Percentiles rank a stretch among this genome's conserved stretches.
phyloP scores from a whole-genome alignment of 1,139 yeast genomes.

The Scheffersomyces quercinus region DNA sequence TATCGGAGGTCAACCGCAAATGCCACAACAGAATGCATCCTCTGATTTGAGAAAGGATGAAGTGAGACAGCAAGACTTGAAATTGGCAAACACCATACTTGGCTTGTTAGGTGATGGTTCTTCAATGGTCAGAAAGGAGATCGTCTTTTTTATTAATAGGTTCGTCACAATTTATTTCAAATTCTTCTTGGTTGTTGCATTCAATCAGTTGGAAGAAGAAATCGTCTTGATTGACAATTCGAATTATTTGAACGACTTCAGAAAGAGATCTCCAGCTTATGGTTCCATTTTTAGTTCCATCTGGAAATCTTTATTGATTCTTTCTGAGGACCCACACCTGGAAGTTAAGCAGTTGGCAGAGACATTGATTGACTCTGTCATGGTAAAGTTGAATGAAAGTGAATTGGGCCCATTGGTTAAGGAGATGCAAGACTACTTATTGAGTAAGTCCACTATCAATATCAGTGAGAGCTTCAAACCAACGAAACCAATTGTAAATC shows the following conservation, averaged over 20 bases:
- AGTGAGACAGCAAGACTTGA: slow-evolving; percentile 54
- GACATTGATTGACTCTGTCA: slow-evolving; percentile 71
- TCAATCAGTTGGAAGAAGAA: slow-evolving; percentile 82
- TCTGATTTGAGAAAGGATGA: slow-evolving; percentile 38
- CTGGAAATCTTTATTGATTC: slow-evolving; percentile 81
- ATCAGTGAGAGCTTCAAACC: slow-evolving; percentile 44
- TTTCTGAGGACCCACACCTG: slow-evolving; percentile 86
- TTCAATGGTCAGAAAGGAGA: slow-evolving; percentile 82
- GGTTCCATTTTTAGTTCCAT: slow-evolving; percentile 85
- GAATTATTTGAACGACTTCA: slow-evolving; percentile 55
- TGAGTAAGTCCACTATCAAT: slow-evolving; percentile 51
- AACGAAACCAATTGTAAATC: slow-evolving; percentile 32
- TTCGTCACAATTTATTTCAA: slow-evolving; percentile 70
- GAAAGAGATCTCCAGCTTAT: slow-evolving; percentile 70
- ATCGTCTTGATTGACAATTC: slow-evolving; percentile 66
- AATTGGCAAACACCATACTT: slow-evolving; percentile 50
- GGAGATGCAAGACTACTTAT: slow-evolving; percentile 64
- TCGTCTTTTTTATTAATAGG: slow-evolving; percentile 72
- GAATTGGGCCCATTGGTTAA: slow-evolving; percentile 63
- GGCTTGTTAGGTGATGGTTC: slow-evolving; percentile 79
- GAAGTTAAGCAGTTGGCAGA: slow-evolving; percentile 79
- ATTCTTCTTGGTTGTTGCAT: slow-evolving; percentile 85
- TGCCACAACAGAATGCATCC: slow-evolving; percentile 12
- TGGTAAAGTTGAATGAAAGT: slow-evolving; percentile 64
- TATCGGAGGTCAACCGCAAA: slow-evolving; percentile 24